A percentile compares a stretch with the other conserved stretches of the same genome.
Evolutionary conservation across 441 rosid species (phyloP).

Genomic region (Breynia disticha): DNA sequence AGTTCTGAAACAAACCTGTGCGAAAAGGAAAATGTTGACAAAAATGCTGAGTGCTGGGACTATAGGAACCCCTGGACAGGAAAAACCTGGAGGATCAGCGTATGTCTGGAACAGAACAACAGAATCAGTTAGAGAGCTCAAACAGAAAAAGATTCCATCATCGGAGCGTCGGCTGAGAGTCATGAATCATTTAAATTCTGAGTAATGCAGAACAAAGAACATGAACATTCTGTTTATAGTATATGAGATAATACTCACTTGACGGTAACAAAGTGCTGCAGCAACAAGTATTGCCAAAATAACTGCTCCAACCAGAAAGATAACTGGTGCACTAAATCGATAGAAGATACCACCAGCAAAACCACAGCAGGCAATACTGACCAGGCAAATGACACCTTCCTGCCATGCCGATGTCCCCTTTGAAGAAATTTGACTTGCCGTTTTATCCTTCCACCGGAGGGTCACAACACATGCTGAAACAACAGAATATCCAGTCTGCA

Average conservation of each 20-base stretch:
- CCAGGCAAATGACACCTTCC: conserved; percentile 78
- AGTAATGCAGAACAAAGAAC: no score
- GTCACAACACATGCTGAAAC: conserved; percentile 88
- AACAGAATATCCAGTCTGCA: conserved; percentile 96
- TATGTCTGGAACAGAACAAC: conserved; percentile 40
- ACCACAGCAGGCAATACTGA: conserved; percentile 64
- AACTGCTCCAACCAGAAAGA: conserved; percentile 38
- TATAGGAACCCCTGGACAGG: conserved; percentile 87
- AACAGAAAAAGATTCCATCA: neutral
- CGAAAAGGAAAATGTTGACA: conserved; percentile 90
- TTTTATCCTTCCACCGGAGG: conserved; percentile 70
- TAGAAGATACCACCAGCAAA: conserved; percentile 57
- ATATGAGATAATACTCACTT: conserved; percentile 33
- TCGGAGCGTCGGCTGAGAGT: neutral
- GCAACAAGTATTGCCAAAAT: conserved; percentile 45
- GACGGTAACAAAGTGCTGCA: conserved; percentile 53
- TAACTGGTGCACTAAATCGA: conserved; percentile 46
- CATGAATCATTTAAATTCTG: no score
- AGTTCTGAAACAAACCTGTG: conserved; percentile 55
- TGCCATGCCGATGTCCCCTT: conserved; percentile 49
- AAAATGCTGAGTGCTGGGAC: conserved; percentile 74
- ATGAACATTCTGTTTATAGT: no score
- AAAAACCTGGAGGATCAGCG: conserved; percentile 50
- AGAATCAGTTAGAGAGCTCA: no score
- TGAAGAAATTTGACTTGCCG: conserved; percentile 33